These are phyloP conservation scores for Cornus controversa DNA, from an alignment of 148 eudicot genomes.

Conservation along the genomic window DNA sequence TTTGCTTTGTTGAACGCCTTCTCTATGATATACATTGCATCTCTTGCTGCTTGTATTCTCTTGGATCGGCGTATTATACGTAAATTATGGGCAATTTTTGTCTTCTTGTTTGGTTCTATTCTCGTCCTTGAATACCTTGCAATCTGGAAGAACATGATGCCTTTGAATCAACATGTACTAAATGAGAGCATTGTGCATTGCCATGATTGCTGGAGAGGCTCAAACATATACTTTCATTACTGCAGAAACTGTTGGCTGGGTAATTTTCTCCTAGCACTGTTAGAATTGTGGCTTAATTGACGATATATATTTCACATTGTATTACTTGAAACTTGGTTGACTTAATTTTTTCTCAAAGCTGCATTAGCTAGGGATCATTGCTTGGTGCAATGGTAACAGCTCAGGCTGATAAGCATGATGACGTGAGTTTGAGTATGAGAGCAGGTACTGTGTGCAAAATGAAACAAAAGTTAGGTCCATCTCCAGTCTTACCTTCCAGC, in stretches of 20 bases:
- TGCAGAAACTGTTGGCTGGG: constrained; percentile 93
- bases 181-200: constrained; percentile 48
- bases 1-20: constrained; percentile 82
- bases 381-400: background rate
- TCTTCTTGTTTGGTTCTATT: constrained; percentile 69
- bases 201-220: constrained; percentile 85
- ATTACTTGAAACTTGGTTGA: no score
- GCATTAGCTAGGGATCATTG: background rate
- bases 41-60: constrained; percentile 83
- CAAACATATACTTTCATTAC: constrained; percentile 57
- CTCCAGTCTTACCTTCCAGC: no score
- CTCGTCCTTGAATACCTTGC: constrained; percentile 83
- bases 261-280: constrained; percentile 26
- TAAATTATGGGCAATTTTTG: constrained; percentile 77
- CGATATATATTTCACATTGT: no score
- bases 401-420: no score
- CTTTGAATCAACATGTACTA: constrained; percentile 26
- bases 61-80: constrained; percentile 70
- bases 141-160: constrained; percentile 63
- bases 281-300: no score
- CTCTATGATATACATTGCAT: constrained; percentile 78
- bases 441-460: no score
- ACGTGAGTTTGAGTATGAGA: no score
- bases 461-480: no score
- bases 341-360: no score